Conservation (phyloP, 1,284 basidiomycete species). For the Veloboletus limbatus region DNA sequence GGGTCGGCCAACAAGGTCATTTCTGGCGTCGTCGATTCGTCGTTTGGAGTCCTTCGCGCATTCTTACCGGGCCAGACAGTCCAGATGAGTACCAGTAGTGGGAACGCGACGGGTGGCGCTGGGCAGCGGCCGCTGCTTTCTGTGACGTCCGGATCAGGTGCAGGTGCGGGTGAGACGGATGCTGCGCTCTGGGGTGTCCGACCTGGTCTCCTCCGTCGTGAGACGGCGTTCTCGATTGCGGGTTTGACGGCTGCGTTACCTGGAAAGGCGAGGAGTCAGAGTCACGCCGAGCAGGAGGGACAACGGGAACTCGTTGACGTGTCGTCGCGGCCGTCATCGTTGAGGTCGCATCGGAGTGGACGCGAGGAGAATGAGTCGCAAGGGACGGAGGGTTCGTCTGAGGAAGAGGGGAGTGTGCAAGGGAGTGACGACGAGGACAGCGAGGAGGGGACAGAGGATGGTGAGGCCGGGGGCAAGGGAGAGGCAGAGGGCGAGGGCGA, state of each 20-base stretch:
- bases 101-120: background rate
- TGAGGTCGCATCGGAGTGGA: conserved; percentile 38
- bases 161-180: conserved; percentile 5
- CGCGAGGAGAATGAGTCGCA: conserved; percentile 38
- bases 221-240: conserved; percentile 78
- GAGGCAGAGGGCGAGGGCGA: conserved; percentile 30
- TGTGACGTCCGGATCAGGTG: conserved; percentile 2
- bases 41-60: conserved; percentile 75
- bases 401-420: conserved; percentile 35
- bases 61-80: conserved; percentile 44
- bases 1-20: conserved; percentile 85
- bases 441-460: conserved; percentile 27
- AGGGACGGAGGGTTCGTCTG: conserved; percentile 30
- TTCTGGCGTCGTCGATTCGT: conserved; percentile 82
- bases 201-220: conserved; percentile 60
- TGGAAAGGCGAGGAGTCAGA: conserved; percentile 28
- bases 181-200: conserved; percentile 38
- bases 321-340: conserved; percentile 50
- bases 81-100: conserved; percentile 19
- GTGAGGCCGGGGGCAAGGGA: conserved; percentile 35
- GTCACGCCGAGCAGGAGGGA: conserved; percentile 48
- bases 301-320: conserved; percentile 65
- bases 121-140: background rate
- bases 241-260: conserved; percentile 70
- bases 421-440: conserved; percentile 33